Evolutionary conservation across 495 filamentous ascomycete genomes (phyloP), one percentile per base, ranked within the genome.

Genomic region (Talaromyces nanjingensis): DNA sequence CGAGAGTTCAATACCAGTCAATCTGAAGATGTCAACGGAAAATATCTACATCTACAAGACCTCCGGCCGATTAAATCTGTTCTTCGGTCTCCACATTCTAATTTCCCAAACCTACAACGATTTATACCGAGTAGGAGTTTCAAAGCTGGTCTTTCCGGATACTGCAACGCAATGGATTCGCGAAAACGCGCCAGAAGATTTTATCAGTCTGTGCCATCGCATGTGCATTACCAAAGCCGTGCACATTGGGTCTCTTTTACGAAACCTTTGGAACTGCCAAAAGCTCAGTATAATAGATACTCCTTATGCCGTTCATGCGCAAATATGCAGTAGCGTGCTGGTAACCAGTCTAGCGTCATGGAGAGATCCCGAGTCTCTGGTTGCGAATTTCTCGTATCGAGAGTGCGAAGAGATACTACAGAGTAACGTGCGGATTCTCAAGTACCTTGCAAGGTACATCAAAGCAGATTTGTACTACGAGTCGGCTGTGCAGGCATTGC

Each of bases 1-100:
- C n/a, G 56, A 59, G 27, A 59, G 8, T 33, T 59, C 56, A 18
- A 59, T 59, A 31, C 27, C 56, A 11, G 56, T n/a, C 16, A 59
- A 27, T 9, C 25, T 59, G n/a, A 59, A 20, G 37, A 59, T 59
- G 56, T 59, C 56, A 16, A 27, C 56, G 4, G 56, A 59, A 59
- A 59, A 59, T 34, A 18, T 59, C 56, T 59, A 59, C 56, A 59
- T 59, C 29, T 59, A 59, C 56, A 59, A 59, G n/a, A 33, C 56
- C n/a, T 59, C 56, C 27, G 56, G 56, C 29, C 56, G 56, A 27
- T 34, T 59, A 20, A 59, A 59, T 34, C 56, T 59, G 6, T 59
- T 59, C 16, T 59, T 59, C 27, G 56, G 56, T 7, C 56, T 59
- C 8, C 56, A 59, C 37, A 59, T 59, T 12, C 56, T 59, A 2